These are phyloP conservation scores for Picea abies DNA, from an alignment of 83 land plant genomes.

Conservation along the genomic window DNA sequence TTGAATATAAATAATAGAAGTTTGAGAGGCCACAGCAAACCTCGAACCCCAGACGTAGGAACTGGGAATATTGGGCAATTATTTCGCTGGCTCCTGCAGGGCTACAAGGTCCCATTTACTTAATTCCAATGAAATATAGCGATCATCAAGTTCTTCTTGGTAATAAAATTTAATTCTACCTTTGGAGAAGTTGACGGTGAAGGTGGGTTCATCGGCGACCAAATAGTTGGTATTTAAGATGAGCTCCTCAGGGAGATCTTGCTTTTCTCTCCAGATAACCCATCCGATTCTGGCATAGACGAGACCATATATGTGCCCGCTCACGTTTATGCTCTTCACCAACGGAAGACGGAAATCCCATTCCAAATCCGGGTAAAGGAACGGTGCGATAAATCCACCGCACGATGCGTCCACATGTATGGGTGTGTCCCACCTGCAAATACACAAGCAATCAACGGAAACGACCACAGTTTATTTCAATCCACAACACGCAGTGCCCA, in stretches of 20 bases:
- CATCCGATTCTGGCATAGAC: constrained; percentile 53
- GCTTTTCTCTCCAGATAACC: constrained; percentile 32
- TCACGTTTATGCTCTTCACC: constrained; percentile 82
- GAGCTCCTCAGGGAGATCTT: constrained; percentile 79
- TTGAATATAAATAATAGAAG: too few relatives aligned
- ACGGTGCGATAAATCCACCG: constrained; percentile 80
- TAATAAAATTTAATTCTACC: constrained; percentile 15
- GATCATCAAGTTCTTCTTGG: too few relatives aligned
- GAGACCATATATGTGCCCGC: constrained; percentile 86
- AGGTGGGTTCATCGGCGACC: constrained; percentile 81
- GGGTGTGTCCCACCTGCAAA: constrained; percentile 60
- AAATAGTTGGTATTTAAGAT: constrained; percentile 79
- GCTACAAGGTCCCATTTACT: too few relatives aligned
- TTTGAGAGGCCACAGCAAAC: too few relatives aligned
- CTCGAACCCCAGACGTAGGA: constrained; percentile 50
- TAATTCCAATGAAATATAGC: too few relatives aligned
- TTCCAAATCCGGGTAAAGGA: constrained; percentile 64
- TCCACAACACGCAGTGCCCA: too few relatives aligned
- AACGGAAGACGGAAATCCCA: constrained; percentile 74
- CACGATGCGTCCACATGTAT: constrained; percentile 87
- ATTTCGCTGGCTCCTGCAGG: constrained; percentile 62
- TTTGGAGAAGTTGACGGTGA: constrained; percentile 84
- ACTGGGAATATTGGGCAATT: constrained; percentile 66
- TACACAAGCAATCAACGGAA: background rate
- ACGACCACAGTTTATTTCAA: too few relatives aligned